These are phyloP conservation scores for Colletotrichum euphorbiae DNA, from an alignment of 2,329 filamentous ascomycete species.

Conservation along the genomic window DNA sequence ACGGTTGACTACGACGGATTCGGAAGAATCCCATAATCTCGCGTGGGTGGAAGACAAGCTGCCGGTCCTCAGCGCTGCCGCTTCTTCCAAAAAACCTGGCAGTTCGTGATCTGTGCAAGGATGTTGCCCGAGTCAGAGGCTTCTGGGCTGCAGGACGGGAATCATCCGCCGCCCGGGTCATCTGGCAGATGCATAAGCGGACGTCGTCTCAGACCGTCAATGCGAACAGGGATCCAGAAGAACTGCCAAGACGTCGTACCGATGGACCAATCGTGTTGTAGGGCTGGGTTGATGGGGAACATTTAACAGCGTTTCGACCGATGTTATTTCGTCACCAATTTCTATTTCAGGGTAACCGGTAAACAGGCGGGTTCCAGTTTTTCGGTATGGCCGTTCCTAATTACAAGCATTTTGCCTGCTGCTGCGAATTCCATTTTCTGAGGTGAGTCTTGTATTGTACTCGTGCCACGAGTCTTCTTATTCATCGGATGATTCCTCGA, in stretches of 20 bases:
- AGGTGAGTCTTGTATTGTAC: slow-evolving; percentile 1
- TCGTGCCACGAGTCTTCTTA: neutral
- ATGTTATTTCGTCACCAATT: slow-evolving; percentile 24
- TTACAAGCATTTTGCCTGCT: slow-evolving; percentile 11
- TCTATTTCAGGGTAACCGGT: slow-evolving; percentile 15
- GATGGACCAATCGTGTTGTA: slow-evolving; percentile 16
- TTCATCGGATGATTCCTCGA: neutral
- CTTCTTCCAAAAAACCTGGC: neutral
- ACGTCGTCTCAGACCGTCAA: slow-evolving; percentile 28
- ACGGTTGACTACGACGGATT: neutral
- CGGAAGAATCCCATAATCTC: slow-evolving; percentile 11
- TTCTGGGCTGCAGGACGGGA: slow-evolving; percentile 21
- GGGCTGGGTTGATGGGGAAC: slow-evolving; percentile 6
- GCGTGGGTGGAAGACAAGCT: neutral
- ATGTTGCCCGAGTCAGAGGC: slow-evolving; percentile 25
- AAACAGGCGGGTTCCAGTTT: slow-evolving; percentile 11
- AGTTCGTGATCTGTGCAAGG: slow-evolving; percentile 21
- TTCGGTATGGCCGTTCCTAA: slow-evolving; percentile 25
- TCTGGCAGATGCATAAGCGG: slow-evolving; percentile 24
- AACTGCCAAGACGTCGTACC: slow-evolving; percentile 19
- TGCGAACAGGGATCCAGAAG: slow-evolving; percentile 20
- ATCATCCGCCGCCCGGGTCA: slow-evolving; percentile 18
- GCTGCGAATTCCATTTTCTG: slow-evolving; percentile 3
- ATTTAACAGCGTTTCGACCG: slow-evolving; percentile 20
- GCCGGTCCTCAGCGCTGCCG: neutral